Base-by-base conservation (phyloP, 2,329 filamentous ascomycete species). In the Fusarium sp. region DNA sequence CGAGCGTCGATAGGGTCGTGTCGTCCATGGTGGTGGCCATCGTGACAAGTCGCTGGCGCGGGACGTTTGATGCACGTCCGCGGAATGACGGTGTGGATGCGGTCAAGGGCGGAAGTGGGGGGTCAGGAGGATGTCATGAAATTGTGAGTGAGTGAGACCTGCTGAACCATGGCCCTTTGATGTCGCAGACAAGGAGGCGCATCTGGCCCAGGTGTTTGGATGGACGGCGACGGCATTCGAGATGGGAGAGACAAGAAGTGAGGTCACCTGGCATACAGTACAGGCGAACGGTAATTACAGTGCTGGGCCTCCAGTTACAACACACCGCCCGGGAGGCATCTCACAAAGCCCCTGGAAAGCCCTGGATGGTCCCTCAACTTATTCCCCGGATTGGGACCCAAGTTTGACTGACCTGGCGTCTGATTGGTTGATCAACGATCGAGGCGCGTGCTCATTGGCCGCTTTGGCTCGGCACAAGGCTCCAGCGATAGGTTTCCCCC, bases 1-100 rank as follows among this genome's bases (percentile, higher is more conserved):
- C 85, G 69, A 91, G 85, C 1, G 89, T 91, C 37, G 86, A 84
- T 10, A 90, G 82, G 1, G 88, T 86, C 5, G 88, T 89, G 63
- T 86, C 83, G 77, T 90, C 88, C 27, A 89, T 80, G 9, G 83
- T 80, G 70, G 75, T 78, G 45, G 81, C 78, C 81, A 83, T 83
- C 65, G 67, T 75, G 69, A 73, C 64, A 62, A 50, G 68, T 65
- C 52, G 69, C 29, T 58, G 70, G 61, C 58, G 64, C 63, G 63
- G 71, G 71, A 74, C 62, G 68, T 63, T 57, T 42, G 57, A 64
- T 38, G 74, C 52, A 66, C 29, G 58, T 52, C 69, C 64, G 59
- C 58, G 65, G 65, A 66, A 70, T 66, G 67, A 67, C 54, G 67
- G 61, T 61, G 67, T 65, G 72, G 71, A 68, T 68, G 73, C 62